Evolutionary conservation across 108 stramenopile genomes (phyloP).

Genomic region (Pelagomonas calceolata): DNA sequence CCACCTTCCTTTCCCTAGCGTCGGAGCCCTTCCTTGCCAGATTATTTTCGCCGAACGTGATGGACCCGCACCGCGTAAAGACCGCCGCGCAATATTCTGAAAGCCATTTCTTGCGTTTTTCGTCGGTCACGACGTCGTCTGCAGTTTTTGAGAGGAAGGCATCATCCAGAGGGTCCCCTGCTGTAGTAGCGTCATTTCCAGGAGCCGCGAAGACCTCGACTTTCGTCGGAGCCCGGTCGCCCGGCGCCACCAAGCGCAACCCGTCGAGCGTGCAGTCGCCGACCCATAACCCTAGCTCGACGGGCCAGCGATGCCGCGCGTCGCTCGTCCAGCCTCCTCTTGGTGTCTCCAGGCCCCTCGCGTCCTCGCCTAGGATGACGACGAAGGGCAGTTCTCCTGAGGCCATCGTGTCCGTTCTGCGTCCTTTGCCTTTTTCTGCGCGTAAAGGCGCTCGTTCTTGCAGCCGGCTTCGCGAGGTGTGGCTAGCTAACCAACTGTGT

Average conservation of each 20-base stretch:
- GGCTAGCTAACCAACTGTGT: too few relatives aligned
- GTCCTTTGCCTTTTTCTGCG: too few relatives aligned
- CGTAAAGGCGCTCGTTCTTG: too few relatives aligned
- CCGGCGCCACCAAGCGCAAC: background rate
- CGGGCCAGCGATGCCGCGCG: background rate
- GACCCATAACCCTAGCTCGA: background rate
- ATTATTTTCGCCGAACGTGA: background rate
- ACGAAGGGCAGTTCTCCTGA: too few relatives aligned
- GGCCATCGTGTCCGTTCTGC: too few relatives aligned
- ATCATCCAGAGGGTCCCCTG: background rate
- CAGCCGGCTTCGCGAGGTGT: too few relatives aligned
- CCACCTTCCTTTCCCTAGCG: background rate
- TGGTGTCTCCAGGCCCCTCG: too few relatives aligned
- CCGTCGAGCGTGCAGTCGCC: background rate
- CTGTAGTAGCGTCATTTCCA: background rate
- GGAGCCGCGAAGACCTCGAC: background rate
- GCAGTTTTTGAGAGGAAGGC: too few relatives aligned
- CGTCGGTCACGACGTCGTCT: too few relatives aligned
- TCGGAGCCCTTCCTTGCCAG: background rate
- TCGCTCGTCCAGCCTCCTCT: too few relatives aligned
- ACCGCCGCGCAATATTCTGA: background rate
- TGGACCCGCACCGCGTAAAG: background rate
- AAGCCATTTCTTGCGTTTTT: background rate
- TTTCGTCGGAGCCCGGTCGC: background rate
- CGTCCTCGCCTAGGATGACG: too few relatives aligned